Conservation (phyloP, 164 flowering plant species). For the Paratinospora sagittata region DNA sequence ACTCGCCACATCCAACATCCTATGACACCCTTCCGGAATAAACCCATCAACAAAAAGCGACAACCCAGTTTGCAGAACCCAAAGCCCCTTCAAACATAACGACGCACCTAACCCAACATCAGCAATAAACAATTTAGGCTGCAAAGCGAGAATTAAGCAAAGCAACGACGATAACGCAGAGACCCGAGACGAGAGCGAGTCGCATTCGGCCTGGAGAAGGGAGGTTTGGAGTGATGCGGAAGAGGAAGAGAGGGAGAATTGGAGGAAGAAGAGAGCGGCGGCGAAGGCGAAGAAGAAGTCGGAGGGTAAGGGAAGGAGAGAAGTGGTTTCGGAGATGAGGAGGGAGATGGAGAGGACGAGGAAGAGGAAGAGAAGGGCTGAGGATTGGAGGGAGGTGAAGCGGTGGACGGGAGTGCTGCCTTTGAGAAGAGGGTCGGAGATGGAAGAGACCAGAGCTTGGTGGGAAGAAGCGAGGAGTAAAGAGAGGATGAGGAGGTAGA, state of each 20-base stretch:
- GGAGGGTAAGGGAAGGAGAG: background rate
- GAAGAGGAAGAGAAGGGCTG: too few relatives aligned
- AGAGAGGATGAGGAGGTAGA: background rate
- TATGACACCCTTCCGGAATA: too few relatives aligned
- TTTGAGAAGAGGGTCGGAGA: too few relatives aligned
- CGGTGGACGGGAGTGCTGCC: too few relatives aligned
- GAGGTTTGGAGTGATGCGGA: background rate
- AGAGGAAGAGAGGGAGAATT: too few relatives aligned
- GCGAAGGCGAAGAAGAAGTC: background rate
- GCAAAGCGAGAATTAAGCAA: too few relatives aligned
- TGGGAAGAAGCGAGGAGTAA: background rate
- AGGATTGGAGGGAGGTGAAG: too few relatives aligned
- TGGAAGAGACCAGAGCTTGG: too few relatives aligned
- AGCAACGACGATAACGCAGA: conserved; percentile 45
- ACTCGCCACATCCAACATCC: too few relatives aligned
- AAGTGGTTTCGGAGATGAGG: background rate
- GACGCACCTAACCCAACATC: conserved; percentile 55
- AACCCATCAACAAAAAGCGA: too few relatives aligned
- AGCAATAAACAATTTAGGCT: conserved; percentile 56
- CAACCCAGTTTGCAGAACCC: too few relatives aligned
- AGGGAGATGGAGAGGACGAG: background rate
- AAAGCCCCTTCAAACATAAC: conserved; percentile 69
- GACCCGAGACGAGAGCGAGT: conserved; percentile 33
- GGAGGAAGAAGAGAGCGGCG: background rate
- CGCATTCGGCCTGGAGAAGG: background rate